Evolutionary conservation across 495 filamentous ascomycete species (phyloP), one percentile per base, ranked within the genome.

Genomic region (Durotheca rogersii): DNA sequence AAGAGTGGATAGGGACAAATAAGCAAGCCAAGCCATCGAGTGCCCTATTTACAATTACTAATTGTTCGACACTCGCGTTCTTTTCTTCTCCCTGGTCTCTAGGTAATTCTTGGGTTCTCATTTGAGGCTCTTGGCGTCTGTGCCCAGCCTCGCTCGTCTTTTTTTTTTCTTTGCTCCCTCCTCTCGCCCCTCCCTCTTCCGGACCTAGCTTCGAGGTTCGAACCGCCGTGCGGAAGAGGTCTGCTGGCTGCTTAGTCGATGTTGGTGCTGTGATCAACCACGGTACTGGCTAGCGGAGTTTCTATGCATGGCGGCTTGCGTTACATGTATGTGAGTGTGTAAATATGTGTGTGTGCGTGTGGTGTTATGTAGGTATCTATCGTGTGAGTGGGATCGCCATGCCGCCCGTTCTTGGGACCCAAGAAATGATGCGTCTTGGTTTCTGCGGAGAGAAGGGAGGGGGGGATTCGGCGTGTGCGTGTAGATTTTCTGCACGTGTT

Each of bases 381-480:
- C n/a, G n/a, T n/a, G n/a, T 27, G 23, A 27, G 23, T 27, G n/a
- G n/a, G n/a, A n/a, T n/a, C n/a, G 9, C 23, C 23, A 27, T 27
- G 23, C 23, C 4, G 4, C 4, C 23, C 23, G 4, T 27, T 27
- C 23, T 4, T 27, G 23, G 4, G 9, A 27, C 9, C 44, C 32
- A 55, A 48, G 18, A 38, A 48, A 14, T 31, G 18, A 37, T 18
- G 32, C 10, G 45, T n/a, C 44, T 32, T 48, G 51, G 44, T 36
- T 48, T 4, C 9, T 27, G 23, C 9, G 23, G 4, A 16, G 35
- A 31, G 16, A 25, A 39, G n/a, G n/a, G n/a, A n/a, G n/a, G n/a
- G n/a, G n/a, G n/a, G n/a, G n/a, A n/a, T n/a, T n/a, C 33, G 18
- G 36, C 14, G 51, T 37, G 47, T 43, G 51, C 44, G 40, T 48